Evolutionary conservation across 305 asterid species (phyloP), one percentile per base, ranked within the genome.

Genomic region (Withania somnifera): DNA sequence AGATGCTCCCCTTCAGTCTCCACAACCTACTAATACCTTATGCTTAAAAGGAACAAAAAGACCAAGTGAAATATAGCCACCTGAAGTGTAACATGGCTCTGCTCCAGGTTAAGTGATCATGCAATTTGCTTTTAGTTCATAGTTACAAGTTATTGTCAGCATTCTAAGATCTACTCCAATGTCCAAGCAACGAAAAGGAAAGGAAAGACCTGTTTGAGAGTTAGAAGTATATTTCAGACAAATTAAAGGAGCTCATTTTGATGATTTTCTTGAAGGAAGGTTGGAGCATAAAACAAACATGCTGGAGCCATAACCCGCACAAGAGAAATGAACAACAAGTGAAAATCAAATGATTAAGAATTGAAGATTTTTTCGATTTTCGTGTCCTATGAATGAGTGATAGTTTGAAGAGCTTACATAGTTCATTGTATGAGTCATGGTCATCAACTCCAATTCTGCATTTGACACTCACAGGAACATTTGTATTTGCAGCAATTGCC

Each of bases 361-460:
- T 24, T 24, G 9, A 47, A 17, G 40, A 47, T 2, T 24, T 14
- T 47, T 14, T 24, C 24, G 5, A 32, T 73, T 24, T 60, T 14
- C 3, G 4, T 8, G 8, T 47, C 60, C 15, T 26, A 17, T 47
- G 40, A 73, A 15, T 47, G 60, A 47, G 61, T 68, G 9, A n/a
- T 38, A 53, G 17, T 57, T 66, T 64, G 83, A 86, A 79, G 78
- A 82, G 89, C 99, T 91, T 88, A 95, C 98, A 95, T 61, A 95
- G 94, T 87, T 93, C 98, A 69, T 91, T 87, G 85, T 94, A 95
- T 1, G 98, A 94, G 86, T 94, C 99, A 81, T 85, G 96, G 86
- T 92, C 84, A 88, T 95, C 98, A 79, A 95, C 97, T 71, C 99
- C 99, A 56, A 94, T 95, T 79, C 99, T 91, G 90, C 99, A 95